These are phyloP conservation scores for Pseudocercospora crystallina DNA, from an alignment of 2,329 filamentous ascomycete genomes.

Conservation along the genomic window DNA sequence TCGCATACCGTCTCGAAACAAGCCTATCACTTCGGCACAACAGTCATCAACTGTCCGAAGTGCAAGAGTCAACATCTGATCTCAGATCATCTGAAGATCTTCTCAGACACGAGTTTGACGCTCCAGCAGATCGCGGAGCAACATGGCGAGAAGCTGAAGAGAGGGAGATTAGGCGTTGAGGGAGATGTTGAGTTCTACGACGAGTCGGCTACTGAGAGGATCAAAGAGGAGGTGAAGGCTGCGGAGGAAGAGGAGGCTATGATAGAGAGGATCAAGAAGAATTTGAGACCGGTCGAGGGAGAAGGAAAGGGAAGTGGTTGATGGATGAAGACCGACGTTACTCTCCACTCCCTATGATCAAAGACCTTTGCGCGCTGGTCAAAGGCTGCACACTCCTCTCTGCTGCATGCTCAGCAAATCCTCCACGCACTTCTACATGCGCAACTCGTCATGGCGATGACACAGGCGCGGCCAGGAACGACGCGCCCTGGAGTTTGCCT, in stretches of 20 bases:
- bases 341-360: no score
- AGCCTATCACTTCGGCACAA: conserved; percentile 87
- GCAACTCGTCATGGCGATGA: no score
- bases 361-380: no score
- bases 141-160: conserved; percentile 72
- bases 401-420: no score
- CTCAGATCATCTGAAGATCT: conserved; percentile 82
- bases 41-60: conserved; percentile 81
- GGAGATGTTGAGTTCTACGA: conserved; percentile 94
- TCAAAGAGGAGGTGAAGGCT: conserved; percentile 7
- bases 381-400: no score
- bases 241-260: neutral
- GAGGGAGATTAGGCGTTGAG: conserved; percentile 68
- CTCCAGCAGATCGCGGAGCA: conserved; percentile 76
- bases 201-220: conserved; percentile 49
- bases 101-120: conserved; percentile 68
- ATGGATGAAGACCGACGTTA: no score
- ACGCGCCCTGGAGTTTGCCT: no score
- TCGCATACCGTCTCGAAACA: conserved; percentile 87
- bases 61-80: conserved; percentile 91
- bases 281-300: neutral
- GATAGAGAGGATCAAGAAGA: conserved; percentile 1
- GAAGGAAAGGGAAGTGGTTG: neutral
- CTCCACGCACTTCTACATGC: no score
- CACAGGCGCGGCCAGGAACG: no score